Evolutionary conservation across 2,329 filamentous ascomycete genomes (phyloP), one percentile per base, ranked within the genome.

Genomic region (Cordyceps militaris): DNA sequence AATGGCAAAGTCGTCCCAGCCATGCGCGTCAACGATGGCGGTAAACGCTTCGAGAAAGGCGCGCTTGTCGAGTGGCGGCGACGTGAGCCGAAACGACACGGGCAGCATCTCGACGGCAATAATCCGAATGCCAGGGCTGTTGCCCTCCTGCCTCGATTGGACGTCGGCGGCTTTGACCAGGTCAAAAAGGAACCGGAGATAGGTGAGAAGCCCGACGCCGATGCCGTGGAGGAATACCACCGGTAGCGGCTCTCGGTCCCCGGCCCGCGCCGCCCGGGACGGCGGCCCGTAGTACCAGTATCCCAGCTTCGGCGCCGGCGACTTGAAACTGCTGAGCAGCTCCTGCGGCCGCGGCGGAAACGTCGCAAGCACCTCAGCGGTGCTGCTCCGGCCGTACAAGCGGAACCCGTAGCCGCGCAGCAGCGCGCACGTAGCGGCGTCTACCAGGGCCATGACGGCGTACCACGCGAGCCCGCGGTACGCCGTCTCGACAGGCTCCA

Each of bases 211-310:
- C 0, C 87, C 86, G 58, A 89, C 76, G 43, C 86, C 85, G 50
- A 89, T 87, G 16, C 87, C 87, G 63, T 89, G 87, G 49, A 89
- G 76, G 69, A 88, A 89, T 4, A 90, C 69, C 8, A 89, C 70
- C 0, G 86, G 87, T 0, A 80, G 70, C 53, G 76, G 76, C 32
- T 23, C 44, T 11, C 19, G n/a, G 34, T 21, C 19, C 4, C 59
- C 24, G 11, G 62, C 61, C 1, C n/a, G n/a, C 16, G 38, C n/a
- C 16, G 26, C 9, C 16, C 34, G 6, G 28, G 14, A 4, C 14
- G 44, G 16, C 16, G 43, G 43, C 9, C 40, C 53, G 43, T 56
- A 56, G 63, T 85, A 75, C 83, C 85, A 89, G 73, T 90, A 89
- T 60, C 79, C 78, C 6, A 88, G 62, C 10, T 73, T 69, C 3